These are phyloP conservation scores for Kazachstania psychrophila DNA, from an alignment of 805 yeast species.

Conservation along the genomic window DNA sequence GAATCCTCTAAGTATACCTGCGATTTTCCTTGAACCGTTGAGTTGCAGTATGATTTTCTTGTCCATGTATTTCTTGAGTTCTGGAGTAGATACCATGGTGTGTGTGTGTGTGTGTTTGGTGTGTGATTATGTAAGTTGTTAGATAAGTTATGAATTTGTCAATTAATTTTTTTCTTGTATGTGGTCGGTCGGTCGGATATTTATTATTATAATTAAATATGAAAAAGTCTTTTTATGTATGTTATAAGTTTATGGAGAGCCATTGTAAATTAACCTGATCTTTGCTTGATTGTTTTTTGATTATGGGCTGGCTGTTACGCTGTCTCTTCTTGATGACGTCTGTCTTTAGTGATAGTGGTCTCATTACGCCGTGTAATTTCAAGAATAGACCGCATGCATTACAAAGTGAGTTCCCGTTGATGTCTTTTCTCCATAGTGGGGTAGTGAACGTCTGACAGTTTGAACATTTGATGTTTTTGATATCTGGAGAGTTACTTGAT, in stretches of 20 bases:
- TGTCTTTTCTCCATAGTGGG: constrained; percentile 88
- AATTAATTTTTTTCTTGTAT: no score
- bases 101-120: constrained; percentile 1
- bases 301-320: constrained; percentile 39
- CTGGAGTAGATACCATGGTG: constrained; percentile 53
- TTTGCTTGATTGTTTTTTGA: neutral
- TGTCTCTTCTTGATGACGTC: constrained; percentile 88
- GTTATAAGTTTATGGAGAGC: constrained; percentile 2
- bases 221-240: neutral
- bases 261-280: constrained; percentile 1
- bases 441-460: constrained; percentile 87
- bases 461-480: constrained; percentile 44
- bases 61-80: constrained; percentile 61
- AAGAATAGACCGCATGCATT: constrained; percentile 91
- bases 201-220: no score
- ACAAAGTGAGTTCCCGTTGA: constrained; percentile 83
- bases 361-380: constrained; percentile 83
- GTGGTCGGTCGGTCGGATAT: no score
- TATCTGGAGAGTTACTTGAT: constrained; percentile 13
- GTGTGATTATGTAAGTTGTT: no score
- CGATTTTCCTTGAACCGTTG: constrained; percentile 67
- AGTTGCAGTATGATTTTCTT: constrained; percentile 64
- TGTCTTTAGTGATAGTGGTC: constrained; percentile 83
- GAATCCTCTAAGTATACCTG: constrained; percentile 79
- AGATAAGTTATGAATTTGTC: no score